These are phyloP conservation scores for Colletotrichum musae DNA, from an alignment of 2,329 filamentous ascomycete species.

Conservation along the genomic window DNA sequence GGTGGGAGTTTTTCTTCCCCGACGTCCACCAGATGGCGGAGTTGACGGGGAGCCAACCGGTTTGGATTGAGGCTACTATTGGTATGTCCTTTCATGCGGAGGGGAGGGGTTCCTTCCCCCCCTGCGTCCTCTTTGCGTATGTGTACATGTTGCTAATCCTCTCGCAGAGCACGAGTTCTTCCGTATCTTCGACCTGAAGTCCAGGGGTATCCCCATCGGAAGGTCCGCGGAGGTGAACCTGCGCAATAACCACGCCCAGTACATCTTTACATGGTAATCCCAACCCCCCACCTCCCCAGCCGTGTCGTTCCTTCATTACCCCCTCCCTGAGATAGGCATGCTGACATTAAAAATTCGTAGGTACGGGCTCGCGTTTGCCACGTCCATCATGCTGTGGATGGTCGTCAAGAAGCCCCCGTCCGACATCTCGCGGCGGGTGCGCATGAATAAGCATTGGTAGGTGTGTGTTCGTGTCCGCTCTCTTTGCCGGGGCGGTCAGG, in stretches of 20 bases:
- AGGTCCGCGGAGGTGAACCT: slow-evolving; percentile 91
- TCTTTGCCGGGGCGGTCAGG: slow-evolving; percentile 9
- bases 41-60: slow-evolving; percentile 84
- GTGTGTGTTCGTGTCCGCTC: no score
- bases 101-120: neutral
- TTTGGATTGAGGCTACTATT: slow-evolving; percentile 98
- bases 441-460: slow-evolving; percentile 83
- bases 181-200: slow-evolving; percentile 80
- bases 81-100: slow-evolving; percentile 62
- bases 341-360: slow-evolving; percentile 59
- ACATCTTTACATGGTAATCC: slow-evolving; percentile 94
- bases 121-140: neutral
- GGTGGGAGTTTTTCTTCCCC: slow-evolving; percentile 93
- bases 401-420: slow-evolving; percentile 88
- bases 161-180: slow-evolving; percentile 82
- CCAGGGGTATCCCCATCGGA: slow-evolving; percentile 90
- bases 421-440: slow-evolving; percentile 79
- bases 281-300: neutral
- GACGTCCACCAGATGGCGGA: slow-evolving; percentile 93
- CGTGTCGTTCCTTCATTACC: neutral
- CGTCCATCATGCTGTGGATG: slow-evolving; percentile 97
- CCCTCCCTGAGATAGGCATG: neutral
- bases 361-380: slow-evolving; percentile 89
- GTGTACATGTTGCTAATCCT: slow-evolving; percentile 20
- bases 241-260: slow-evolving; percentile 96